Evolutionary conservation across 176 grass and related monocot genomes (phyloP).

Genomic region (maize (Zea mays)): DNA sequence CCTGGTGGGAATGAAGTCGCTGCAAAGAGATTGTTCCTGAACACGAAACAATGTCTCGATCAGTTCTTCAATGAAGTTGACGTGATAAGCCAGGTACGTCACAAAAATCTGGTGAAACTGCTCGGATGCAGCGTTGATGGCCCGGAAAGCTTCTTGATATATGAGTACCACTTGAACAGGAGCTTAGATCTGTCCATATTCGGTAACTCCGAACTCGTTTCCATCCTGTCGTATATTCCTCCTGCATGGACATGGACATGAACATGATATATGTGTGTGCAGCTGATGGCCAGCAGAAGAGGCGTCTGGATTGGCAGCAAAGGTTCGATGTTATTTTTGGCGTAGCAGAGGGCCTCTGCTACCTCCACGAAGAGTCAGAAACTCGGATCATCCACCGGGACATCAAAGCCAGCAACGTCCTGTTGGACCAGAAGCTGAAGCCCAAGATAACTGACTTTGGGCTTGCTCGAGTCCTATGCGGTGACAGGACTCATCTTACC

Average conservation of each 20-base stretch:
- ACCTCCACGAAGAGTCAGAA: slow-evolving; percentile 43
- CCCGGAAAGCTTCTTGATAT: slow-evolving; percentile 62
- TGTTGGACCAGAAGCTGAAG: slow-evolving; percentile 36
- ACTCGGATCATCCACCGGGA: slow-evolving; percentile 41
- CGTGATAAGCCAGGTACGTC: slow-evolving; percentile 56
- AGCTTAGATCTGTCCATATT: slow-evolving; percentile 65
- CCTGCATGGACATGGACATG: not conserved
- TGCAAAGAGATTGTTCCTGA: slow-evolving; percentile 59
- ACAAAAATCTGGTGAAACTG: slow-evolving; percentile 66
- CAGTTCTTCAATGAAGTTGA: slow-evolving; percentile 65
- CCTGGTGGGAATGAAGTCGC: slow-evolving; percentile 54
- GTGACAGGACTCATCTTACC: slow-evolving; percentile 30
- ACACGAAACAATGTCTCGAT: slow-evolving; percentile 57
- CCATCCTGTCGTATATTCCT: not conserved
- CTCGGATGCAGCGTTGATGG: slow-evolving; percentile 68
- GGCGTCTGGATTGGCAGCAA: slow-evolving; percentile 32
- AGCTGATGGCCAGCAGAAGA: slow-evolving; percentile 31
- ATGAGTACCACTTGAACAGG: slow-evolving; percentile 58
- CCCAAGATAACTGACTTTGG: slow-evolving; percentile 43
- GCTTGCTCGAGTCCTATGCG: slow-evolving; percentile 27
- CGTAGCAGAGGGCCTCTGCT: slow-evolving; percentile 38
- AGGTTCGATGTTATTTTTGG: slow-evolving; percentile 34
- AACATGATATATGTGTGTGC: not conserved
- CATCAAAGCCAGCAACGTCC: slow-evolving; percentile 44
- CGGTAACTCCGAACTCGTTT: slow-evolving; percentile 24